These are phyloP conservation scores for Geotrichum klebahnii DNA, from an alignment of 1,139 yeast genomes.

Conservation along the genomic window DNA sequence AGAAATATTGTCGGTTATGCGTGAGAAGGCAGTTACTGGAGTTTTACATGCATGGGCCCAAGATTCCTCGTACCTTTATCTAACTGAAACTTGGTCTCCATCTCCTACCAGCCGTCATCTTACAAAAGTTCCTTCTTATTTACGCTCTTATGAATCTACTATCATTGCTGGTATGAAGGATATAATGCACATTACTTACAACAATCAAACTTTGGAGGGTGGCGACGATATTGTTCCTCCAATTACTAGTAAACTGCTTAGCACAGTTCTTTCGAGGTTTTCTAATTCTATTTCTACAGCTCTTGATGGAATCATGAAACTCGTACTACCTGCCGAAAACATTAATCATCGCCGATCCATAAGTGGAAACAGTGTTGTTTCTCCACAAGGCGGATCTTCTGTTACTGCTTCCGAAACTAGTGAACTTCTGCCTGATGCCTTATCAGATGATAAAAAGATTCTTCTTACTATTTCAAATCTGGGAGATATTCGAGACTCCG, in stretches of 20 bases:
- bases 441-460: conserved; percentile 41
- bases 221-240: conserved; percentile 44
- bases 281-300: conserved; percentile 39
- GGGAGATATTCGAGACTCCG: conserved; percentile 44
- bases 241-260: conserved; percentile 46
- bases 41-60: conserved; percentile 50
- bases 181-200: conserved; percentile 30
- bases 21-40: conserved; percentile 46
- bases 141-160: conserved; percentile 34
- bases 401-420: conserved; percentile 23
- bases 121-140: conserved; percentile 33
- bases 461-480: conserved; percentile 51
- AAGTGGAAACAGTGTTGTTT: conserved; percentile 16
- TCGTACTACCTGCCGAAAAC: conserved; percentile 18
- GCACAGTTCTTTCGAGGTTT: conserved; percentile 43
- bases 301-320: conserved; percentile 27
- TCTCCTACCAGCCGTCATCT: conserved; percentile 25
- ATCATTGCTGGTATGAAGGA: conserved; percentile 35
- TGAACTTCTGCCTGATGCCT: conserved; percentile 33
- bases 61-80: conserved; percentile 46
- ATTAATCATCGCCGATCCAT: conserved; percentile 15
- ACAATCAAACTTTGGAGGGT: conserved; percentile 22
- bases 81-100: conserved; percentile 44
- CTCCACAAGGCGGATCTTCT: conserved; percentile 13
- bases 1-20: conserved; percentile 39